Conservation (phyloP, 2,329 filamentous ascomycete species). For the Trichophyton rubrum region DNA sequence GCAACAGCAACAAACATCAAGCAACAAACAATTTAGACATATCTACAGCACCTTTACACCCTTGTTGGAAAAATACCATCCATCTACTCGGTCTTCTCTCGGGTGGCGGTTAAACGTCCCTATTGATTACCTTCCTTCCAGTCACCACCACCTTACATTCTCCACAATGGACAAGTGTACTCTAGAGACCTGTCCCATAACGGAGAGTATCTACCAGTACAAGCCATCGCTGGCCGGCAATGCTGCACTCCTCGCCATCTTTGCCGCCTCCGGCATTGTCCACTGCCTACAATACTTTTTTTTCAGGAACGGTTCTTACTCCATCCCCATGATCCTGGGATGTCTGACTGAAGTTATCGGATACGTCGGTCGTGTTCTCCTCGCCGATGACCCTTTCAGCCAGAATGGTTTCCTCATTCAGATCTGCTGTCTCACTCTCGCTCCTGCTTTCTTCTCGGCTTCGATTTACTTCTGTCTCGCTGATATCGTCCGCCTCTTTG, state of each 20-base stretch:
- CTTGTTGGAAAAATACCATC: background rate
- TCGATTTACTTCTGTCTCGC: slow-evolving; percentile 54
- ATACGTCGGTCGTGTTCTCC: slow-evolving; percentile 48
- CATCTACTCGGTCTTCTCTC: background rate
- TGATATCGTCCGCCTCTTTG: slow-evolving; percentile 30
- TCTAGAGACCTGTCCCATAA: slow-evolving; percentile 28
- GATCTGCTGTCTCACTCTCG: slow-evolving; percentile 48
- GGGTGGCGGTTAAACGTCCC: background rate
- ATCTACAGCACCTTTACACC: background rate
- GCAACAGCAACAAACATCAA: background rate
- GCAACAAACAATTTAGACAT: background rate
- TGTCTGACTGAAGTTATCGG: slow-evolving; percentile 48
- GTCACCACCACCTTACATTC: background rate
- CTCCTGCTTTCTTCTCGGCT: slow-evolving; percentile 46
- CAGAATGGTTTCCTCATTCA: slow-evolving; percentile 53
- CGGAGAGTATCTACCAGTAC: slow-evolving; percentile 33
- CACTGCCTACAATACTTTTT: slow-evolving; percentile 28
- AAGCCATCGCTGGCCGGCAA: slow-evolving; percentile 32
- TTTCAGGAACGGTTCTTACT: slow-evolving; percentile 32
- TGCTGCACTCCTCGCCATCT: slow-evolving; percentile 31
- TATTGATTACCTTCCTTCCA: background rate
- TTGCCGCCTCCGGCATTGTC: slow-evolving; percentile 29
- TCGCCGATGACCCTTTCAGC: slow-evolving; percentile 47
- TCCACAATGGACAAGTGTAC: slow-evolving; percentile 20
- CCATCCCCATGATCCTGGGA: slow-evolving; percentile 43